phyloP scores from a whole-genome alignment of 305 asterid genomes.

The Fraxinus baroniana region DNA sequence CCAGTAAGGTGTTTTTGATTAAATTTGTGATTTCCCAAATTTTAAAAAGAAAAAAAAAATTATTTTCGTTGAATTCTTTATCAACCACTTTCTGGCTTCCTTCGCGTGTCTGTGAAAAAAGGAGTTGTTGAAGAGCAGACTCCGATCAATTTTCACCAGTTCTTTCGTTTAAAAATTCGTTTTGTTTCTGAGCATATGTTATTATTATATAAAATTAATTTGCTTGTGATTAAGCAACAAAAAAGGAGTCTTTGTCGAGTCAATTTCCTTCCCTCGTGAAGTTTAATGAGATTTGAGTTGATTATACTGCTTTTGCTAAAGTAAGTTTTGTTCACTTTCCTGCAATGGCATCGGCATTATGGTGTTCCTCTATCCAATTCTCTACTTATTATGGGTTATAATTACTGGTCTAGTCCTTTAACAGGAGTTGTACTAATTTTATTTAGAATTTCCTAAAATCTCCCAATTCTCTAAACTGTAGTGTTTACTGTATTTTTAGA shows the following conservation, averaged over 20 bases:
- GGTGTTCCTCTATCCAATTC: constrained; percentile 23
- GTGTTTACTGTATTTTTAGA: background rate
- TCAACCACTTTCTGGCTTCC: background rate
- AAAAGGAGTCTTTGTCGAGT: background rate
- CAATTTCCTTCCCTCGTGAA: background rate
- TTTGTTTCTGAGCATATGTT: background rate
- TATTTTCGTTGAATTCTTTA: background rate
- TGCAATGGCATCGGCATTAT: constrained; percentile 28
- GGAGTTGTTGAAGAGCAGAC: background rate
- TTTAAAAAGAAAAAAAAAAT: background rate
- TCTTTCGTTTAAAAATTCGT: background rate
- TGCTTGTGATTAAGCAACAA: background rate
- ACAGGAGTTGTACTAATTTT: constrained; percentile 12
- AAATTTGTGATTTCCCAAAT: background rate
- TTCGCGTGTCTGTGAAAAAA: background rate
- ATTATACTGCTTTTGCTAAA: constrained; percentile 27
- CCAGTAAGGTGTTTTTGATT: background rate
- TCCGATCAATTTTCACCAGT: background rate
- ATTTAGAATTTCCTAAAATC: constrained; percentile 2
- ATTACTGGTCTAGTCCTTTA: constrained; percentile 31
- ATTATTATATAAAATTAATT: background rate
- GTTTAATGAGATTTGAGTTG: constrained; percentile 18
- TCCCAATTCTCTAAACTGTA: background rate
- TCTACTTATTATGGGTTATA: constrained; percentile 14
- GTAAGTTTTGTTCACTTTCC: constrained; percentile 21